Evolutionary conservation across 768 basidiomycete genomes (phyloP), one percentile per base, ranked within the genome.

Genomic region (Mycena sanguinolenta): DNA sequence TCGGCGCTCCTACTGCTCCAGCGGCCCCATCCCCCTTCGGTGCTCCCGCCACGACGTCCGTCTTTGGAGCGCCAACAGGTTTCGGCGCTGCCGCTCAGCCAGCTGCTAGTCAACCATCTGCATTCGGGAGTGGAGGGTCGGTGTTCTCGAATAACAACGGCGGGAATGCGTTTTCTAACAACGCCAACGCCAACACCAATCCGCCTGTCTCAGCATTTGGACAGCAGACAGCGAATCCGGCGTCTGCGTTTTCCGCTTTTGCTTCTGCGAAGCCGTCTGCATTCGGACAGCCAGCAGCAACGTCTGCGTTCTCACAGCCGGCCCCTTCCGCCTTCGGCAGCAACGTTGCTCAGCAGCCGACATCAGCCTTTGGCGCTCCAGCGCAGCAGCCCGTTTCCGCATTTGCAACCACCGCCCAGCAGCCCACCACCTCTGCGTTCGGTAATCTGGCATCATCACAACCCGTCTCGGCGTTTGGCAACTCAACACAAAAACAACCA

Each of bases 201-300:
- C 77, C 84, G 67, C 69, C 79, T 6, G 72, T 68, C 7, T 75
- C 82, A 4, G 75, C 80, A 19, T 79, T 82, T 63, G 75, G 34
- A 16, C 67, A 77, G 65, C 42, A 23, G 36, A 58, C 79, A 28
- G 46, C 75, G 16, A 71, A 75, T 17, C 25, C 79, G 32, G 49
- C 75, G 0, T 78, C 81, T 44, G 78, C 76, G 7, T 84, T 84
- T n/a, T 82, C 83, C 58, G 70, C 77, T 36, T 74, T 74, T 38
- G 67, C 78, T n/a, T 63, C 77, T 10, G 66, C 77, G 28, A 60
- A 78, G 9, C 74, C 80, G 2, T 81, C 85, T 13, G 84, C 79
- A 2, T 86, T 86, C 55, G 85, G 83, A 0, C 77, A 80, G 53
- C 77, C 80, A 27, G 63, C 80, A 27, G 63, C 77, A 0, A 65